Evolutionary conservation across 371 early-diverging fungal genomes (phyloP).

Genomic region (Mortierella sp.): DNA sequence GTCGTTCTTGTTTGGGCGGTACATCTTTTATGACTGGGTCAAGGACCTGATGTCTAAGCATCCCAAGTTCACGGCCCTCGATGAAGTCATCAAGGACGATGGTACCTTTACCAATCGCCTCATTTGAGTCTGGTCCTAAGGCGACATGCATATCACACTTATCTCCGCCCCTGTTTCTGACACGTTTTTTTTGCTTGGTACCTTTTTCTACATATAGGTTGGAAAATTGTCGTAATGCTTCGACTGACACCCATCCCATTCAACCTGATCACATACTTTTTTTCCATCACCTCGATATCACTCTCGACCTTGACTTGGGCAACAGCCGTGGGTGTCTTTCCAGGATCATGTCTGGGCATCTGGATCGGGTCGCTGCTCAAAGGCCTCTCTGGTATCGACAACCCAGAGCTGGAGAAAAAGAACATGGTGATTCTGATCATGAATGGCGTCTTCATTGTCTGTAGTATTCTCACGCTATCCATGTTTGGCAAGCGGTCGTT

Average conservation of each 20-base stretch:
- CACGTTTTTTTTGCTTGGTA: neutral
- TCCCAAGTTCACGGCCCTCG: slow-evolving; percentile 49
- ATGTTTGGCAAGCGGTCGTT: slow-evolving; percentile 60
- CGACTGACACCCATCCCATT: slow-evolving; percentile 60
- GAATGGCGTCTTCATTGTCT: slow-evolving; percentile 57
- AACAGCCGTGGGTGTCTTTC: slow-evolving; percentile 53
- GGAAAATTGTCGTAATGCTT: slow-evolving; percentile 62
- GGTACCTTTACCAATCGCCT: slow-evolving; percentile 24
- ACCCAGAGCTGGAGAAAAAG: slow-evolving; percentile 54
- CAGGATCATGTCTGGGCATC: slow-evolving; percentile 59
- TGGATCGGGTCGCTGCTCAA: slow-evolving; percentile 61
- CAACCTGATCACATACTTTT: slow-evolving; percentile 59
- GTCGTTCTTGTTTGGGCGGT: slow-evolving; percentile 59
- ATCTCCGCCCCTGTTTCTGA: neutral
- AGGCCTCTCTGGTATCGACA: slow-evolving; percentile 57
- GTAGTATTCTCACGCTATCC: slow-evolving; percentile 55
- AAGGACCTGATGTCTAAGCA: slow-evolving; percentile 52
- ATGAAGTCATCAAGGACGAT: slow-evolving; percentile 59
- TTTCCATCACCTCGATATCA: slow-evolving; percentile 57
- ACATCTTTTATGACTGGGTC: slow-evolving; percentile 60
- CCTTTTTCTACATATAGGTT: slow-evolving; percentile 31
- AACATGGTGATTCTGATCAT: slow-evolving; percentile 55
- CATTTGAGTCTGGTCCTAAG: neutral
- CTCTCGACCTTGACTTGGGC: slow-evolving; percentile 54
- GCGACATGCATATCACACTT: neutral